Base-by-base conservation (phyloP, 1,284 basidiomycete genomes). In the Leccinum solheimii region DNA sequence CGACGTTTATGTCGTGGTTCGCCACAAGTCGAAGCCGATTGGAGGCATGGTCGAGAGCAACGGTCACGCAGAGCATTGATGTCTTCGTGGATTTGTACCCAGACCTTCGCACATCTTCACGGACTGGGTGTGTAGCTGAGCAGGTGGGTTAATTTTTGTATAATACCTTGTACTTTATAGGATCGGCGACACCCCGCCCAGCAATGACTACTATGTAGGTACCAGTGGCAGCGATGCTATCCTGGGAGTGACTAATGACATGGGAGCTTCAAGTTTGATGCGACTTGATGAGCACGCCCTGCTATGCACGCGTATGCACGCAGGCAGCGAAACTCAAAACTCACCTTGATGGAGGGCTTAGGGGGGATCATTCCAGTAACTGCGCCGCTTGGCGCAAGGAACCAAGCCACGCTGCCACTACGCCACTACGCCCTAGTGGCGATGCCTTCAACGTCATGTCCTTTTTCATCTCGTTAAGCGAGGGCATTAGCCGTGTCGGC, bases 1-100 rank as follows among this genome's bases (percentile, higher is more conserved):
- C 3, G 84, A 85, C 38, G 72, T 71, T 1, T 86, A 81, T 65
- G 79, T 86, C 11, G 69, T 80, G 34, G 63, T 86, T 54, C 80
- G 80, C 68, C 80, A 78, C 73, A 79, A 80, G 64, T 68, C 75
- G 38, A 69, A 76, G 64, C 71, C 64, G 65, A 66, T 63, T 40
- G 66, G 30, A 50, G 63, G 61, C 10, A 11, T 30, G n/a, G 10
- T 3, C 13, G 56, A 58, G 56, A 61, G 57, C n/a, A 45, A 62
- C 9, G 52, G 23, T 23, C 32, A 32, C 32, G 26, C 27, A 16
- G 57, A 59, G 49, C 40, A 64, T 40, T 66, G 55, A 38, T 21
- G 14, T 40, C 38, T 10, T n/a, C 38, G 38, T 40, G 38, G 16
- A 11, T 38, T 50, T 52, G 38, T 53, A 54, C 45, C 3, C 7